phyloP scores from a whole-genome alignment of 1,284 basidiomycete genomes.

The Inonotus hispidus region DNA sequence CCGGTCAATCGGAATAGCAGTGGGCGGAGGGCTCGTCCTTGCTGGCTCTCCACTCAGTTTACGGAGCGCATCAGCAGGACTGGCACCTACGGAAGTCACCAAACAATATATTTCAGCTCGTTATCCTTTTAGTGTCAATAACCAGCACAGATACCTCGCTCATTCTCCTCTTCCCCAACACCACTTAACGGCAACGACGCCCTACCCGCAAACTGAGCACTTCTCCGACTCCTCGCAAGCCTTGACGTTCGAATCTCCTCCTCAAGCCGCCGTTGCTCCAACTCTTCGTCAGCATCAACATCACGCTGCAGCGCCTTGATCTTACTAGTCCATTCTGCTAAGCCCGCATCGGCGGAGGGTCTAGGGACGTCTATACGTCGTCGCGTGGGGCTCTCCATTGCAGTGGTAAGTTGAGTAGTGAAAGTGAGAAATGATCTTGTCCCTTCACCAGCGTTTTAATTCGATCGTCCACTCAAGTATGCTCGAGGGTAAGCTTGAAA shows the following conservation, averaged over 20 bases:
- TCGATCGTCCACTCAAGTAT: too few species aligned
- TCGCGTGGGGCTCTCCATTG: constrained; percentile 26
- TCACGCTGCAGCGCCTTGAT: constrained; percentile 74
- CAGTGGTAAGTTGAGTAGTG: too few species aligned
- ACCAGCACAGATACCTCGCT: constrained; percentile 16
- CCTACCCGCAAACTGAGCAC: constrained; percentile 37
- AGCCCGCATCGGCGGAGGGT: constrained; percentile 42
- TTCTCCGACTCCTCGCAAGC: constrained; percentile 58
- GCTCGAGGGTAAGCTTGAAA: too few species aligned
- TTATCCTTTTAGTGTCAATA: constrained; percentile 35
- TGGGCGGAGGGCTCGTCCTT: not conserved
- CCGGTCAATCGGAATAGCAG: constrained; percentile 8
- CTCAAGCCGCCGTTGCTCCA: constrained; percentile 65
- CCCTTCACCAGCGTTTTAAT: not conserved
- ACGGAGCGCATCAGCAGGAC: constrained; percentile 42
- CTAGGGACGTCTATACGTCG: constrained; percentile 39
- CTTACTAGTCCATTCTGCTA: constrained; percentile 75
- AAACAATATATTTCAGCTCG: constrained; percentile 33
- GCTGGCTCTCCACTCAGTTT: constrained; percentile 31
- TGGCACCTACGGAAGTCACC: constrained; percentile 32
- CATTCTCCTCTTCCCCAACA: not conserved
- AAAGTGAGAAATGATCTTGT: not conserved
- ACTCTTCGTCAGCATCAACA: constrained; percentile 73
- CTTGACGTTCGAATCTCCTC: constrained; percentile 71
- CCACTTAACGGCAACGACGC: not conserved